phyloP scores from a whole-genome alignment of 768 basidiomycete genomes.

The Coprinellus micaceus region DNA sequence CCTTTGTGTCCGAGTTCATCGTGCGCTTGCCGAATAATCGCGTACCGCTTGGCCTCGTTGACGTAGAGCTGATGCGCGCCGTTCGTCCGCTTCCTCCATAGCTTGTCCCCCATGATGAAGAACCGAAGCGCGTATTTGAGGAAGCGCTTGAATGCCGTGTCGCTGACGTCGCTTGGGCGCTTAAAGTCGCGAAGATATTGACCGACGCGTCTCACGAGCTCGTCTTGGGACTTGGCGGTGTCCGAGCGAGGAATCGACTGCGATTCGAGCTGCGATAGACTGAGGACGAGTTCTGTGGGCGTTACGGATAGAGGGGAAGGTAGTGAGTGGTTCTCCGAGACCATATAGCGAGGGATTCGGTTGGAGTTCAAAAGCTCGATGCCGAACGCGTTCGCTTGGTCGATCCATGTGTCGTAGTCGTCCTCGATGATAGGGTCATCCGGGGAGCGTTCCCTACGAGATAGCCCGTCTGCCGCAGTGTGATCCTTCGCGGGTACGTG shows the following conservation, averaged over 20 bases:
- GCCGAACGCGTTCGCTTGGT: slow-evolving; percentile 6
- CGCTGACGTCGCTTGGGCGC: background rate
- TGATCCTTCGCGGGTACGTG: slow-evolving; percentile 19
- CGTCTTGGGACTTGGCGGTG: too few relatives aligned
- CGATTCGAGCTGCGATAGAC: too few relatives aligned
- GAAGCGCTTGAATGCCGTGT: background rate
- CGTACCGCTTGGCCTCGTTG: slow-evolving; percentile 7
- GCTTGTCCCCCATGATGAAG: slow-evolving; percentile 11
- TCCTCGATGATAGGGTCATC: slow-evolving; percentile 11
- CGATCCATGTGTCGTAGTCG: slow-evolving; percentile 22
- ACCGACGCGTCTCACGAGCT: too few relatives aligned
- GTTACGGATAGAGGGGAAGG: too few relatives aligned
- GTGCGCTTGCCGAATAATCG: slow-evolving; percentile 18
- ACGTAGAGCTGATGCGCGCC: slow-evolving; percentile 17
- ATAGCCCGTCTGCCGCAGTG: slow-evolving; percentile 19
- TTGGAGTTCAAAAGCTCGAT: too few relatives aligned
- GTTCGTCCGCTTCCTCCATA: slow-evolving; percentile 16
- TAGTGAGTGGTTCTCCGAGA: too few relatives aligned
- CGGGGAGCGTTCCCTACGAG: slow-evolving; percentile 8
- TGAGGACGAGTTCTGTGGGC: too few relatives aligned
- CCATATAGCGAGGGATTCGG: too few relatives aligned
- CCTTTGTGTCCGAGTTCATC: slow-evolving; percentile 27
- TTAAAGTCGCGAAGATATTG: too few relatives aligned
- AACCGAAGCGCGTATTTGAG: slow-evolving; percentile 8
- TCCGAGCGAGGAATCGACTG: too few relatives aligned